Conservation (phyloP, 2,329 filamentous ascomycete species). For the Colletotrichum sp. region DNA sequence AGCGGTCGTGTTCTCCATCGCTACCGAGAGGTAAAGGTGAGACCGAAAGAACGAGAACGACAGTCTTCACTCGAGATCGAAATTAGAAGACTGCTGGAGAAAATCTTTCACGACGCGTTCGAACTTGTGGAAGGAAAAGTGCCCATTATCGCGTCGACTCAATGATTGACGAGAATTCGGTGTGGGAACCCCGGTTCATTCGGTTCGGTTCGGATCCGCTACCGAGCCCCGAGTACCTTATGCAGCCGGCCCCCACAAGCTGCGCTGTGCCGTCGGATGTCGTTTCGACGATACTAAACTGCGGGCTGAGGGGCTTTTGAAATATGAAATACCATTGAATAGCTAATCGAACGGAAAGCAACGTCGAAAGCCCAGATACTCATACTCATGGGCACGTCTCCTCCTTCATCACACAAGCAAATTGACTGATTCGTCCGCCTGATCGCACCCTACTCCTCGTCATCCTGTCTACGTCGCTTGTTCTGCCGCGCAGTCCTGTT, state of each 20-base stretch:
- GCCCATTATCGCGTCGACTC: not conserved
- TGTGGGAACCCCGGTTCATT: not conserved
- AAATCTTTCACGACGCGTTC: not conserved
- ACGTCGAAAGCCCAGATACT: no score
- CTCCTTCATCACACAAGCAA: no score
- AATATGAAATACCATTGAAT: no score
- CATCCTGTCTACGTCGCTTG: no score
- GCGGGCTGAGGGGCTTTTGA: no score
- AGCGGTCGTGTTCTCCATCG: not conserved
- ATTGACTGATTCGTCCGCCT: no score
- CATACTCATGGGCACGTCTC: no score
- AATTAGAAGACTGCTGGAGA: not conserved
- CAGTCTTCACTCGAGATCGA: fast-evolving
- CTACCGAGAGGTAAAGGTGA: not conserved
- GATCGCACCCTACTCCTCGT: no score
- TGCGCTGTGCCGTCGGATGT: not conserved
- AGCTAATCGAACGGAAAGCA: no score
- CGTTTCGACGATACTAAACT: no score
- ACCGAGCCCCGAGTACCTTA: not conserved
- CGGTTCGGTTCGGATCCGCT: not conserved
- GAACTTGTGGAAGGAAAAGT: not conserved
- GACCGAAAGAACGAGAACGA: not conserved
- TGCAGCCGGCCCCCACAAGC: not conserved
- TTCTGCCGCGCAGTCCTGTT: no score
- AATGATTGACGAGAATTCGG: fast-evolving